These are phyloP conservation scores for Leucaena leucocephala DNA, from an alignment of 306 rosid species.

Conservation along the genomic window DNA sequence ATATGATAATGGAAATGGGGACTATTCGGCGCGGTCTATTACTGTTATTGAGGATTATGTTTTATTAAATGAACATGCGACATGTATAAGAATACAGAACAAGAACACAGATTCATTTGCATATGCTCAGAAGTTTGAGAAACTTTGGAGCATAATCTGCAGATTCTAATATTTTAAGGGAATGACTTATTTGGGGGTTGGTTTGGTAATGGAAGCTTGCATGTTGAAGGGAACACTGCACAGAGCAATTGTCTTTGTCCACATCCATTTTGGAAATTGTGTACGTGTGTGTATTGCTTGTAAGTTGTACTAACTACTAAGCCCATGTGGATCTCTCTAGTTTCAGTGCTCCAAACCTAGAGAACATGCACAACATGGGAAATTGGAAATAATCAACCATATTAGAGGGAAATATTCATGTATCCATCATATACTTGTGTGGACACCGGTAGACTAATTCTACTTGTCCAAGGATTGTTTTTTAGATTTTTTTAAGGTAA, in stretches of 20 bases:
- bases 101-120: conserved; percentile 34
- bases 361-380: conserved; percentile 30
- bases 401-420: conserved; percentile 14
- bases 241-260: conserved; percentile 37
- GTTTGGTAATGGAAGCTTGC: conserved; percentile 45
- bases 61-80: conserved; percentile 20
- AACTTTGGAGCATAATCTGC: conserved; percentile 33
- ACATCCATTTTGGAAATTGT: conserved; percentile 58
- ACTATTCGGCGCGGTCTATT: conserved; percentile 31
- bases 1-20: conserved; percentile 34
- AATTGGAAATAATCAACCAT: conserved; percentile 27
- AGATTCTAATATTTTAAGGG: conserved; percentile 8
- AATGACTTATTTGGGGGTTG: conserved; percentile 32
- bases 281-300: conserved; percentile 14
- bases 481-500: no score
- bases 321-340: conserved; percentile 45
- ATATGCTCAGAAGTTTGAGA: conserved; percentile 40
- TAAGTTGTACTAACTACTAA: conserved; percentile 26
- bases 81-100: conserved; percentile 40
- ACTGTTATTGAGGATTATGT: conserved; percentile 17
- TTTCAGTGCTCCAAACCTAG: conserved; percentile 24
- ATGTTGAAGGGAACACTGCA: conserved; percentile 48
- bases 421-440: no score
- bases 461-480: no score
- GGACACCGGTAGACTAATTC: no score